Conservation (phyloP, 805 yeast species). For the Candida sonorensis region DNA sequence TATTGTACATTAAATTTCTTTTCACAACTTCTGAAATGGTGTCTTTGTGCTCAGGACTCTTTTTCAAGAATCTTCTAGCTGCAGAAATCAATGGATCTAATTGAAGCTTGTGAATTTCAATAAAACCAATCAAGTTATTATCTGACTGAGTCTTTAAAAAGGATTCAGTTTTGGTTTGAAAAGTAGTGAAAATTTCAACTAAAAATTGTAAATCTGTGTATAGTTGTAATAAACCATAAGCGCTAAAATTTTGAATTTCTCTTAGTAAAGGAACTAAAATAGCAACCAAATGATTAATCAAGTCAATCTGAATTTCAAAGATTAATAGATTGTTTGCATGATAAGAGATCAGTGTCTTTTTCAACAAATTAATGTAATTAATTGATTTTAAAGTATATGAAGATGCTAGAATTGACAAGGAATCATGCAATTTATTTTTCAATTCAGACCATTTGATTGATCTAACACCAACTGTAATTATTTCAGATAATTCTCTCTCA, state of each 20-base stretch:
- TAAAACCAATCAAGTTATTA: too few relatives aligned
- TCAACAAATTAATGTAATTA: slow-evolving; percentile 19
- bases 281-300: slow-evolving; percentile 16
- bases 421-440: not conserved
- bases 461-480: slow-evolving; percentile 34
- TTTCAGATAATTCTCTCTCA: slow-evolving; percentile 33
- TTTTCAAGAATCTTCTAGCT: slow-evolving; percentile 13
- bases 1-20: slow-evolving; percentile 15
- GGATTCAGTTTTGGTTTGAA: too few relatives aligned
- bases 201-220: slow-evolving; percentile 20
- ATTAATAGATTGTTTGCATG: slow-evolving; percentile 15
- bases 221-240: slow-evolving; percentile 18
- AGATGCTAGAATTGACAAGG: slow-evolving; percentile 11
- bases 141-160: too few relatives aligned
- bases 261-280: slow-evolving; percentile 16
- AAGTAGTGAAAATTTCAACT: slow-evolving; percentile 8
- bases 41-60: slow-evolving; percentile 11
- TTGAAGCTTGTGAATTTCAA: too few relatives aligned
- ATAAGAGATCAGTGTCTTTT: slow-evolving; percentile 18
- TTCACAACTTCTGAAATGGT: slow-evolving; percentile 14
- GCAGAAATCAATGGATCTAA: slow-evolving; percentile 15
- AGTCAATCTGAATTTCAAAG: slow-evolving; percentile 15
- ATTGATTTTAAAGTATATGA: slow-evolving; percentile 18
- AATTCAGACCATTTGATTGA: slow-evolving; percentile 35
- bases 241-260: slow-evolving; percentile 18